Base-by-base conservation (phyloP, 345 rosid species). In the Bruguiera gymnorhiza region DNA sequence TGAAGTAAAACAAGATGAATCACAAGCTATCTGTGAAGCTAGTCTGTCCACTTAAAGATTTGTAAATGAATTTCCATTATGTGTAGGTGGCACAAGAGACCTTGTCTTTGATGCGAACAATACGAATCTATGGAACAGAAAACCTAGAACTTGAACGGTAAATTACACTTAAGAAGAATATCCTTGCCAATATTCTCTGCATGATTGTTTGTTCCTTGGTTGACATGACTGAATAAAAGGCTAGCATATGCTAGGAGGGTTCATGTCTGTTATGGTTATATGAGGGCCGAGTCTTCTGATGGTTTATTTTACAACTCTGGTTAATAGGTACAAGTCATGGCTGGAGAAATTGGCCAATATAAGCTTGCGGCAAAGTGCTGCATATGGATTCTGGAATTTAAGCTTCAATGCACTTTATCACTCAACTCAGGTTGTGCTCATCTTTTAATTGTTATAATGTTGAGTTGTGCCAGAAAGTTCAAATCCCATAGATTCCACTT, bases 41-140 rank as follows among this genome's bases (percentile, higher is more conserved):
- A 65, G 63, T 59, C 39, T 61, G 58, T 69, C 68, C 56, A 53
- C 36, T 69, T 29, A 62, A 56, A 29, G 27, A 31, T 57, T 59
- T 63, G 20, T 6, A 19, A 79, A 62, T 56, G 19, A 36, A 56
- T 60, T 66, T 27, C 10, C 26, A 30, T 63, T 66, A 18, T 59
- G 53, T 71, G 69, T 72, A 94, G 98, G 97, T 94, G 34, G 96
- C 97, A 61, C 98, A 94, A 81, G 98, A 94, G 92, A 88, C 98
- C 70, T 81, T 91, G 70, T 94, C 98, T 71, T 84, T 91, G 82
- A 86, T 94, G 93, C 88, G 98, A 85, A 94, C 97, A 60, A 93
- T 94, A 59, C 93, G 97, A 69, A 93, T 91, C 62, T 89, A 94
- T 73, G 98, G 98, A 80, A 94, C 95, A 59, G 98, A 94, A 84